Conservation (phyloP, 352 stramenopile genomes). For the Phytophthora boehmeriae region DNA sequence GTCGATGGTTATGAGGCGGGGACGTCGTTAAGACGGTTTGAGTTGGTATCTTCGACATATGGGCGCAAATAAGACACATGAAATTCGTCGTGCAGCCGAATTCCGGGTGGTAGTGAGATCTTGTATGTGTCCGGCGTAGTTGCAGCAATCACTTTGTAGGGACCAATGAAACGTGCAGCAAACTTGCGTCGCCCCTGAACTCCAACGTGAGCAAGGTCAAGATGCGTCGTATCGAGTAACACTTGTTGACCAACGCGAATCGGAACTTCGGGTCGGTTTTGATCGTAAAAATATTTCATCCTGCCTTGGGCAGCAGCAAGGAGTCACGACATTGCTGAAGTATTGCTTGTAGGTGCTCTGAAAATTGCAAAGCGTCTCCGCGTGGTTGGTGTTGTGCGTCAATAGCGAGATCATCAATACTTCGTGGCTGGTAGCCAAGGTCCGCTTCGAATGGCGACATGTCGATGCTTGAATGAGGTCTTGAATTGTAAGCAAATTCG, state of each 20-base stretch:
- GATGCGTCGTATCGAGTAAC: neutral
- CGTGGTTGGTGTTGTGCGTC: neutral
- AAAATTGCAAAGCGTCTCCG: neutral
- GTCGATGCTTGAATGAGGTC: slow-evolving; percentile 4
- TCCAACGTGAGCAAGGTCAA: slow-evolving; percentile 7
- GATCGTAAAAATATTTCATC: neutral
- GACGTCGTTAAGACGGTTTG: neutral
- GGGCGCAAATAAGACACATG: slow-evolving; percentile 2
- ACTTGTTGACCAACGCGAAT: neutral
- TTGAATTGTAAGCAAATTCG: slow-evolving; percentile 7
- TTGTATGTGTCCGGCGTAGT: slow-evolving; percentile 1
- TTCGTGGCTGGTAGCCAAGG: slow-evolving; percentile 3
- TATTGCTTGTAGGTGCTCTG: neutral
- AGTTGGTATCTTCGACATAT: slow-evolving; percentile 4
- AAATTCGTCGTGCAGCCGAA: slow-evolving; percentile 8
- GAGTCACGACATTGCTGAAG: neutral
- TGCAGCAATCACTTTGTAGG: neutral
- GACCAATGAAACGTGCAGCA: slow-evolving; percentile 3
- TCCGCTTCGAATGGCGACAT: slow-evolving; percentile 21
- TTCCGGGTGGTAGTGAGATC: neutral
- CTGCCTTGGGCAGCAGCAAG: neutral
- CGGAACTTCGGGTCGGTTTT: neutral
- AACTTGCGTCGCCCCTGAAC: slow-evolving; percentile 1
- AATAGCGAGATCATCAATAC: neutral
- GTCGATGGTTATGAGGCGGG: neutral